Base-by-base conservation (phyloP, 495 filamentous ascomycete species). In the Aspergillus diversus region DNA sequence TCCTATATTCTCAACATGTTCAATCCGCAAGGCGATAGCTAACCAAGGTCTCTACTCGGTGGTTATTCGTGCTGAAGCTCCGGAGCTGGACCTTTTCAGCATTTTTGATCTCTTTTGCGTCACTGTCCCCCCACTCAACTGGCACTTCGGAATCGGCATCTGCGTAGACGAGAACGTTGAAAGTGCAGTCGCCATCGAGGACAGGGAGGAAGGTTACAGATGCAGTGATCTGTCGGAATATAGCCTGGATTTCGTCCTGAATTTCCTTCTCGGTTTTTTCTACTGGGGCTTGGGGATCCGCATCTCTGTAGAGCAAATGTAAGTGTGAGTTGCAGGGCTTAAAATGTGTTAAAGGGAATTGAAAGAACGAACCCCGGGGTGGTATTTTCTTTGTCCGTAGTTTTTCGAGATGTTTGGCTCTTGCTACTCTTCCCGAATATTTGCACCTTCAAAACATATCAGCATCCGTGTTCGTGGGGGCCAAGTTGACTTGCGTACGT, bases 101-200 rank as follows among this genome's bases (percentile, higher is more conserved):
- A 69, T 94, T 92, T 72, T 88, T 89, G 68, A 99, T 97, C 81
- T 99, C 95, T 80, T 97, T 97, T 52, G 96, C 93, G 72, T 99
- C 95, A 69, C 92, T 96, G 78, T 99, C 95, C 37, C 95, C 95
- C 95, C 95, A 99, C 76, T 99, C 96, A 61, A 99, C 89, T 6
- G 95, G 95, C 15, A 99, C 95, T 31, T 99, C 95, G 27, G 90
- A 94, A 75, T 97, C 92, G 7, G 92, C 95, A 71, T 98, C 95
- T 42, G 95, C 96, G 71, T 99, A 99, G 5, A 99, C 95, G 31
- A 99, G 83, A 21, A 99, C 94, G 73, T 99, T 99, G 83, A 99
- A 99, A 12, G 96, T 97, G 83, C 94, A 99, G 68, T 94, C 88
- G 33, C 92, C 92, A 49, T 90, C 88, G 4, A 99, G 85, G 77